A percentile compares a stretch with the other conserved stretches of the same genome.
Conservation (phyloP, 2,329 filamentous ascomycete genomes). For the Aspergillus pseudonomiae region DNA sequence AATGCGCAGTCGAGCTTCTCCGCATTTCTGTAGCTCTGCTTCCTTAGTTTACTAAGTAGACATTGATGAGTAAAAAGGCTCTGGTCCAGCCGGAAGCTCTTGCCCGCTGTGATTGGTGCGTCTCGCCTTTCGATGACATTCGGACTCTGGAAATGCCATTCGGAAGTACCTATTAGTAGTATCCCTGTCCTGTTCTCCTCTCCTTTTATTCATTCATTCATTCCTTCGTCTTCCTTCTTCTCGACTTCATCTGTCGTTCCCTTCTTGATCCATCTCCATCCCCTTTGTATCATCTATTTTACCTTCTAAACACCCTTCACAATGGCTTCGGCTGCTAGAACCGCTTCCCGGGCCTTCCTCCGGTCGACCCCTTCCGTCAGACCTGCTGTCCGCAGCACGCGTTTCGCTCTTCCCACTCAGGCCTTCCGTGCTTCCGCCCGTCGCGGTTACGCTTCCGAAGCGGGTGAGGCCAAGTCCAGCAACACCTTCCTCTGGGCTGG, state of each 20-base stretch:
- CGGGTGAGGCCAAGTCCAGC: conserved; percentile 54
- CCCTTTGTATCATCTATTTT: conserved; percentile 13
- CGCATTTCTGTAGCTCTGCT: not conserved
- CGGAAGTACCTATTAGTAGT: not conserved
- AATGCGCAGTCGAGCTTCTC: not conserved
- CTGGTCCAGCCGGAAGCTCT: conserved; percentile 20
- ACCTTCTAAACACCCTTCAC: conserved; percentile 10
- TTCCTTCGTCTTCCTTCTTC: conserved; percentile 1
- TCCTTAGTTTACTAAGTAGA: not conserved
- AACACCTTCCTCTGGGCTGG: conserved; percentile 62
- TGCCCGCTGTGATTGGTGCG: conserved; percentile 18
- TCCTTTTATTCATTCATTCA: conserved; percentile 3
- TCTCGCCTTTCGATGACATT: conserved; percentile 7
- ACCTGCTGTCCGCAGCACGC: conserved; percentile 56
- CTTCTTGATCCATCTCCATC: conserved; percentile 5
- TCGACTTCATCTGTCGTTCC: not conserved
- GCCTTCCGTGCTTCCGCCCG: conserved; percentile 74
- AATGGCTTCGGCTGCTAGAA: conserved; percentile 39
- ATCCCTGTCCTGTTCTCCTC: conserved; percentile 11
- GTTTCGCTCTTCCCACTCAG: conserved; percentile 62
- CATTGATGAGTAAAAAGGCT: conserved; percentile 26
- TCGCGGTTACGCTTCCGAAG: conserved; percentile 77
- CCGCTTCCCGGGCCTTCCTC: conserved; percentile 46
- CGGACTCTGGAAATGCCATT: conserved; percentile 10
- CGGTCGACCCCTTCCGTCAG: conserved; percentile 45